A percentile compares a stretch with the other conserved stretches of the same genome.
Evolutionary conservation across 2,329 filamentous ascomycete genomes (phyloP).

Genomic region (Trichoderma citrinoviride): DNA sequence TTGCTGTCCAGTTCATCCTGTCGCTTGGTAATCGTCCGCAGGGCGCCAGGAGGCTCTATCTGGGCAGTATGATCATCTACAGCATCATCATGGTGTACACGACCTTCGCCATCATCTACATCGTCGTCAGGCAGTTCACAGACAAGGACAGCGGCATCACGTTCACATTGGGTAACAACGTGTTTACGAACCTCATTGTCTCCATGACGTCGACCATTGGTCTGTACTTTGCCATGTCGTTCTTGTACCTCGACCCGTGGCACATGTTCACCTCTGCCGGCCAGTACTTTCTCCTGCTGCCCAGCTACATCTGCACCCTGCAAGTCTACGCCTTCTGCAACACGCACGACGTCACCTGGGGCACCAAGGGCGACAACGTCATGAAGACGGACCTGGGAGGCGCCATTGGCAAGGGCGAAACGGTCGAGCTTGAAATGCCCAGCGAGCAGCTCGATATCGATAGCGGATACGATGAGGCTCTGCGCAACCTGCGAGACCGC

Average conservation of each 20-base stretch:
- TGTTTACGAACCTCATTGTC: conserved; percentile 93
- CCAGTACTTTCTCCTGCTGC: conserved; percentile 91
- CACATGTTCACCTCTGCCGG: conserved; percentile 93
- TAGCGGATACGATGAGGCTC: conserved; percentile 92
- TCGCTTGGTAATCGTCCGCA: conserved; percentile 95
- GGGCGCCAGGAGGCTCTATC: conserved; percentile 86
- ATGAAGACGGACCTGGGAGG: conserved; percentile 88
- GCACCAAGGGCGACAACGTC: conserved; percentile 97
- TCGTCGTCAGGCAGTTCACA: conserved; percentile 78
- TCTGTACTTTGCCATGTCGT: conserved; percentile 93
- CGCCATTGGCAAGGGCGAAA: conserved; percentile 73
- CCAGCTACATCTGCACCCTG: conserved; percentile 91
- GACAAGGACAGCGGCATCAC: conserved; percentile 43
- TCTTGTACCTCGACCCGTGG: conserved; percentile 97
- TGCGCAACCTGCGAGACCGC: conserved; percentile 91
- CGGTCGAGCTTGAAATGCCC: conserved; percentile 95
- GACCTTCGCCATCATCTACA: conserved; percentile 82
- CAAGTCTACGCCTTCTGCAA: conserved; percentile 99
- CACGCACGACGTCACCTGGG: conserved; percentile 98
- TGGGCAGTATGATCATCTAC: conserved; percentile 86
- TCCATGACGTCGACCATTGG: conserved; percentile 86
- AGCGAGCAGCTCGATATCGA: conserved; percentile 98
- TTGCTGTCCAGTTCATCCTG: conserved; percentile 92
- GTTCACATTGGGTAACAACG: conserved; percentile 71
- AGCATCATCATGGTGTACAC: conserved; percentile 94